Evolutionary conservation across 1,284 basidiomycete genomes (phyloP).

Genomic region (Apiotrichum porosum): DNA sequence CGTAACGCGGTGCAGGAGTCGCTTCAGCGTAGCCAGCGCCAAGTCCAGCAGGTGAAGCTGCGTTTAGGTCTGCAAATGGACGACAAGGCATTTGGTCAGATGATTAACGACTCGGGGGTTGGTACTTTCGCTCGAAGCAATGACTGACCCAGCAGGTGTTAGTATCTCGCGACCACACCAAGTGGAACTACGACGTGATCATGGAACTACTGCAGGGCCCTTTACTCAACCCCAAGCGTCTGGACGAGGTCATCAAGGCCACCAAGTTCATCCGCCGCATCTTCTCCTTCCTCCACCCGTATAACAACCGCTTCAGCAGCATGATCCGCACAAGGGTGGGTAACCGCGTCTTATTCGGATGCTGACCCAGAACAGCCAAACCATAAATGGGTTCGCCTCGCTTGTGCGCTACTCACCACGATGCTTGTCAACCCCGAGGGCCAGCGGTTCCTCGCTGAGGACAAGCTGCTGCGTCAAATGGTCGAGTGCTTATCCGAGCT

Average conservation of each 20-base stretch:
- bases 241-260: conserved; percentile 91
- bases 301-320: conserved; percentile 77
- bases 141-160: conserved; percentile 76
- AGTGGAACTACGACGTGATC: conserved; percentile 88
- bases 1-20: conserved; percentile 59
- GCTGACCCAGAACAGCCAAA: conserved; percentile 56
- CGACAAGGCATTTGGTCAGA: conserved; percentile 78
- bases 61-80: conserved; percentile 89
- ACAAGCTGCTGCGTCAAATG: conserved; percentile 79
- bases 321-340: conserved; percentile 66
- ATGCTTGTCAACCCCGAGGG: conserved; percentile 81
- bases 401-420: conserved; percentile 74
- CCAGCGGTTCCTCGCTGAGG: conserved; percentile 74
- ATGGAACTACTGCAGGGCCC: conserved; percentile 90
- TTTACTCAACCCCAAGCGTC: conserved; percentile 79
- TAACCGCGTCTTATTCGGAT: not conserved
- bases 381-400: conserved; percentile 75
- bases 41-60: conserved; percentile 83
- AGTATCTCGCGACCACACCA: conserved; percentile 68
- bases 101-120: conserved; percentile 77
- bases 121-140: conserved; percentile 10
- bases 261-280: conserved; percentile 81
- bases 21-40: conserved; percentile 77
- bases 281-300: conserved; percentile 89
- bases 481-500: conserved; percentile 85